A percentile compares a stretch with the other conserved stretches of the same genome.
Evolutionary conservation across 2,329 filamentous ascomycete genomes (phyloP).

Genomic region (Penicillium sp.): DNA sequence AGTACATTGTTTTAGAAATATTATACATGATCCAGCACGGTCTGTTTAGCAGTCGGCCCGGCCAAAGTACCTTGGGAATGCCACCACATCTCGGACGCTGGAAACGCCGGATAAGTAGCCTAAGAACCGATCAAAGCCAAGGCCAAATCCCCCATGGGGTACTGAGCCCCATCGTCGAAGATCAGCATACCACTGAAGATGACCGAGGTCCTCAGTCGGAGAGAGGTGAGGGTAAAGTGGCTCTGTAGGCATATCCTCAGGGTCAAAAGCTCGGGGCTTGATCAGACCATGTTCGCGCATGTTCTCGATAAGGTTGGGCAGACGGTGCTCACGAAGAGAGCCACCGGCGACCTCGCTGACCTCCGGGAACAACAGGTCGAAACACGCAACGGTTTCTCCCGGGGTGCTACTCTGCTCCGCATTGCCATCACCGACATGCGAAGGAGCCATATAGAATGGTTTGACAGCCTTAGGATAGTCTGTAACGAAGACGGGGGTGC

Average conservation of each 20-base stretch:
- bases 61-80: conserved; percentile 72
- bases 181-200: conserved; percentile 82
- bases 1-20: conserved; percentile 14
- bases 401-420: conserved; percentile 2
- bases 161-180: conserved; percentile 87
- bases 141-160: conserved; percentile 85
- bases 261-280: conserved; percentile 26
- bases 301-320: conserved; percentile 64
- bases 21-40: conserved; percentile 14
- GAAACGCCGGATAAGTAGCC: conserved; percentile 78
- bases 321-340: conserved; percentile 81
- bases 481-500: conserved; percentile 80
- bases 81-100: conserved; percentile 80
- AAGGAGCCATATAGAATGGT: conserved; percentile 83
- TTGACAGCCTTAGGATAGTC: conserved; percentile 88
- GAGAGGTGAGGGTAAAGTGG: conserved; percentile 37
- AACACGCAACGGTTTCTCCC: conserved; percentile 73
- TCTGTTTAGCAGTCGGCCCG: conserved; percentile 50
- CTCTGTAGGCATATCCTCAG: conserved; percentile 19
- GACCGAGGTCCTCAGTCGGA: conserved; percentile 44
- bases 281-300: conserved; percentile 70
- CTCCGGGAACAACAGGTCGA: conserved; percentile 83
- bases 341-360: conserved; percentile 85
- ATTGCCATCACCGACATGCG: conserved; percentile 23
- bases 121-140: conserved; percentile 85